These are phyloP conservation scores for Aspergillus nanangensis DNA, from an alignment of 495 filamentous ascomycete genomes.

Conservation along the genomic window DNA sequence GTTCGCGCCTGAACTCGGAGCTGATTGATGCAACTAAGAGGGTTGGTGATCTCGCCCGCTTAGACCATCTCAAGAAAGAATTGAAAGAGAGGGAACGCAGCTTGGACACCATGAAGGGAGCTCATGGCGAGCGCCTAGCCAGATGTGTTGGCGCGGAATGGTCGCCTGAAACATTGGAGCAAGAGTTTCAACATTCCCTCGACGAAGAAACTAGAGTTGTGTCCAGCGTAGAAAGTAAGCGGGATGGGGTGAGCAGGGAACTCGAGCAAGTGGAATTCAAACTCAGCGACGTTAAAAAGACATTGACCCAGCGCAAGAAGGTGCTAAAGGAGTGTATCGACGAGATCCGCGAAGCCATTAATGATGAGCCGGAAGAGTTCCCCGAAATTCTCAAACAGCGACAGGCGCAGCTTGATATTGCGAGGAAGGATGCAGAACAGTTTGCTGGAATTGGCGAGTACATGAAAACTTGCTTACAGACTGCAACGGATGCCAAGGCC, in stretches of 20 bases:
- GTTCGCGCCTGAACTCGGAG: constrained; percentile 64
- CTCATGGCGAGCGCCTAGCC: constrained; percentile 66
- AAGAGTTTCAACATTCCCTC: constrained; percentile 62
- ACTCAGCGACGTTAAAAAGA: constrained; percentile 58
- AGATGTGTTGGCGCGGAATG: constrained; percentile 58
- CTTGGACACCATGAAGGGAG: constrained; percentile 69
- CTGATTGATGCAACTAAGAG: constrained; percentile 74
- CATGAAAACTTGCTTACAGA: constrained; percentile 55
- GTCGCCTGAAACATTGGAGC: constrained; percentile 65
- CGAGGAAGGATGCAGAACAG: constrained; percentile 60
- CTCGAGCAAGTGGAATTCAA: constrained; percentile 75
- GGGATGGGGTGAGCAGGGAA: constrained; percentile 66
- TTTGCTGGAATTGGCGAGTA: constrained; percentile 59
- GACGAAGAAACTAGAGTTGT: constrained; percentile 50
- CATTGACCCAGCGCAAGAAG: constrained; percentile 56
- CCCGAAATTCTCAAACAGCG: constrained; percentile 45
- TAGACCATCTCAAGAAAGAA: constrained; percentile 76
- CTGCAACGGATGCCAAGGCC: constrained; percentile 53
- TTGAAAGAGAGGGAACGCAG: constrained; percentile 64
- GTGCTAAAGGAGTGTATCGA: constrained; percentile 57
- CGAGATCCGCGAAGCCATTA: constrained; percentile 45
- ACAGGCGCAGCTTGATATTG: constrained; percentile 56
- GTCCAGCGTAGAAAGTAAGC: constrained; percentile 57
- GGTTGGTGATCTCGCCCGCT: constrained; percentile 70
- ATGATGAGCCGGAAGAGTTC: constrained; percentile 51